Conservation (phyloP, 2,329 filamentous ascomycete species). For the Aspergillus unguis region DNA sequence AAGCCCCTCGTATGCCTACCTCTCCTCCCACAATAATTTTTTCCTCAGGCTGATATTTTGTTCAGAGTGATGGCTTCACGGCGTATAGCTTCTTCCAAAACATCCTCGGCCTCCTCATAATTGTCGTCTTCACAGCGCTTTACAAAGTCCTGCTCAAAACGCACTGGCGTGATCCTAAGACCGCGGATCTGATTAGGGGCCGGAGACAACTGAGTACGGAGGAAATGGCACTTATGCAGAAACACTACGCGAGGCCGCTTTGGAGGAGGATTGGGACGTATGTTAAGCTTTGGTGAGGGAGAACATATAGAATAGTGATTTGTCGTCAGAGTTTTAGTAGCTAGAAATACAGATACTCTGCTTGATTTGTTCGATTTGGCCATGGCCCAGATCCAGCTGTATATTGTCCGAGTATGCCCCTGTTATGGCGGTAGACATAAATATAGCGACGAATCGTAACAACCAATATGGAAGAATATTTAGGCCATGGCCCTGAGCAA, state of each 20-base stretch:
- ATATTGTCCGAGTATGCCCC: too few species aligned
- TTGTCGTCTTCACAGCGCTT: not conserved
- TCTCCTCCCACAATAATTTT: not conserved
- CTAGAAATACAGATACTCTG: too few species aligned
- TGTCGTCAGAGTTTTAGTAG: not conserved
- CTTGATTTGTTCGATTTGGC: too few species aligned
- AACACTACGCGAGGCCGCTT: conserved; percentile 6
- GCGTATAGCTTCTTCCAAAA: conserved; percentile 10
- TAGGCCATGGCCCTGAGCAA: too few species aligned
- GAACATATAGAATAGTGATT: too few species aligned
- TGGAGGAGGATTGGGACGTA: conserved; percentile 12
- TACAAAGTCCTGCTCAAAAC: conserved; percentile 10
- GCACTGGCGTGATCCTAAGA: conserved; percentile 7
- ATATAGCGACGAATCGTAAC: not conserved
- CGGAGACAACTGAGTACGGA: not conserved
- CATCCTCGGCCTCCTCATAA: conserved; percentile 7
- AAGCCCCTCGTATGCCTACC: not conserved
- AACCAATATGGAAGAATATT: not conserved
- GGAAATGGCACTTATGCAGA: conserved; percentile 5
- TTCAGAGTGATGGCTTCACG: conserved; percentile 3
- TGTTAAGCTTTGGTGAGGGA: conserved; percentile 7
- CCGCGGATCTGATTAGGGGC: conserved; percentile 6
- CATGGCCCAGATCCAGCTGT: too few species aligned
- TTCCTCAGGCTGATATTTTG: not conserved
- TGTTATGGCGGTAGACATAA: not conserved